Conservation (phyloP, 306 rosid species). For the Fragaria vesca region DNA sequence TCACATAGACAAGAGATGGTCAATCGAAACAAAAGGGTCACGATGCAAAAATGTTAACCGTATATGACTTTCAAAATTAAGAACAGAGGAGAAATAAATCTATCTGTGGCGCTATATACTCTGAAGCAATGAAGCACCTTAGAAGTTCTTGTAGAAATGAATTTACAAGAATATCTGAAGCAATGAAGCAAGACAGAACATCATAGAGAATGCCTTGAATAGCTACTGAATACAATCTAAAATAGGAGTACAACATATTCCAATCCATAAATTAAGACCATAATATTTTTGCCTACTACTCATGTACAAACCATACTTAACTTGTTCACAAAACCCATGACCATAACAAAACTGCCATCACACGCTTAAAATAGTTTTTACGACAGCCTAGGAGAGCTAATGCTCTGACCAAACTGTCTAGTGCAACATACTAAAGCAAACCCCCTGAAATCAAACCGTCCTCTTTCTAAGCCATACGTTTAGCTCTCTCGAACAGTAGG, state of each 20-base stretch:
- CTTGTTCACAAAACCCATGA: conserved; percentile 37
- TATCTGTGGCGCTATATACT: no score
- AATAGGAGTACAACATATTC: conserved; percentile 28
- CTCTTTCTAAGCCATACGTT: conserved; percentile 41
- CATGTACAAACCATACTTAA: conserved; percentile 41
- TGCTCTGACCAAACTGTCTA: conserved; percentile 47
- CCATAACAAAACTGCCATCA: conserved; percentile 46
- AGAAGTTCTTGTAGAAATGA: no score
- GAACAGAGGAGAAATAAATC: no score
- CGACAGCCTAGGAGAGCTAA: conserved; percentile 37
- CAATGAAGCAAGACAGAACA: no score
- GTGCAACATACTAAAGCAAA: conserved; percentile 40
- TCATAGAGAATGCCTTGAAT: conserved; percentile 4
- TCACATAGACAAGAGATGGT: neutral
- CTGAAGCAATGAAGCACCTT: no score
- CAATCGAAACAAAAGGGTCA: neutral
- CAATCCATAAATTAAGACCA: conserved; percentile 40
- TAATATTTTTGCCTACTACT: conserved; percentile 27
- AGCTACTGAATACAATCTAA: conserved; percentile 36
- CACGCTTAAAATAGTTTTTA: conserved; percentile 30
- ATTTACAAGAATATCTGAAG: no score
- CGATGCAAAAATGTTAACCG: neutral
- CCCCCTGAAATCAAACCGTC: conserved; percentile 41
- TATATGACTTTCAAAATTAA: no score
- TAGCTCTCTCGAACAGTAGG: conserved; percentile 43